Base-by-base conservation (phyloP, 1,284 basidiomycete genomes). In the Gomphus sp. region DNA sequence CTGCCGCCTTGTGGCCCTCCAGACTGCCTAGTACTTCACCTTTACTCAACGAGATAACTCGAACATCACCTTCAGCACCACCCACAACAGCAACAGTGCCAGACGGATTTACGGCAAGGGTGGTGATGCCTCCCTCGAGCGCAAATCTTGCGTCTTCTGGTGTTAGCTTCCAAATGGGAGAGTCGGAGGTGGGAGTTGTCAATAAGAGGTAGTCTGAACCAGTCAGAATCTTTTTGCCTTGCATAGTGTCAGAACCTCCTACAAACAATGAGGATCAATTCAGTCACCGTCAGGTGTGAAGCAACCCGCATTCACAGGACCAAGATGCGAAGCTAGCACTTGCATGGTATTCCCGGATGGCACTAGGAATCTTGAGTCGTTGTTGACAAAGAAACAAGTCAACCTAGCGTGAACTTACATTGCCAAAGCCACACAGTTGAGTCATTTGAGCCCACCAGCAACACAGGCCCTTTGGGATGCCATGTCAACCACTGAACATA, bases 381-480 rank as follows among this genome's bases (percentile, higher is more conserved):
- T 33, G 54, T 52, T 62, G 39, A 41, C 16, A 61, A 28, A 63
- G 59, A 58, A 31, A 7, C 36, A 12, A 37, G 11, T 48, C 55
- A 22, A 28, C 47, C 47, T 36, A 18, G 53, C 18, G 34, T 51
- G 47, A 37, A 69, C 81, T 64, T 71, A 95, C 94, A 74, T 75
- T 97, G 91, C 95, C 95, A 99, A 67, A 99, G 77, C 96, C 96
- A 99, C n/a, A 96, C 85, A 4, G 91, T 97, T 4, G 89, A 83
- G 71, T 99, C 96, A 64, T 96, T 92, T 18, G 91, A 90, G 41
- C 96, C 96, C 0, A 92, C 94, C 3, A 96, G 80, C 0, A 99
- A 79, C 3, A 98, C 89, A 52, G 77, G 76, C 14, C 95, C 97
- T 70, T 88, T 94, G 0, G 97, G 96, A 75, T 99, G 97, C 96